Evolutionary conservation across 805 yeast species (phyloP), one percentile per base, ranked within the genome.

Genomic region (Teunomyces aglyptinius): DNA sequence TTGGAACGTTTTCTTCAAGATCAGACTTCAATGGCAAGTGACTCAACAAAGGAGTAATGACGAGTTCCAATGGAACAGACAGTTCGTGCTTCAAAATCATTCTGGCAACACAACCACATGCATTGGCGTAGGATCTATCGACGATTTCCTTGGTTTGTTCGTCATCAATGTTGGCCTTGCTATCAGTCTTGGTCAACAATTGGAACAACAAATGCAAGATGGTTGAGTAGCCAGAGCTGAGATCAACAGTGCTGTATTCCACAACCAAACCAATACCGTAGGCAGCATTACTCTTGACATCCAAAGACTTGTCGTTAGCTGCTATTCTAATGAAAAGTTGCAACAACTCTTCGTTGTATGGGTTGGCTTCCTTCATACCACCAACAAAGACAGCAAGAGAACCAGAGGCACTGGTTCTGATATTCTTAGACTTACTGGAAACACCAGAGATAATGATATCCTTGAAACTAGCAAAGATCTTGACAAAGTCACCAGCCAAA

Each of bases 61-160:
- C 90, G 49, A 78, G 82, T 51, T 66, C 70, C 54, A 89, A 68
- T 49, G 97, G 97, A 55, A 91, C 82, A 31, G 85, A 78, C 32
- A 68, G 70, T 58, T 81, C 82, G 64, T 86, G 79, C 63, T 85
- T 84, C 65, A 88, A 72, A 11, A 87, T 80, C 87, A 94, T 77
- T 70, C 99, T 83, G 13, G 96, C 91, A 48, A 91, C 96, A 78
- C 98, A 94, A 38, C 99, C 99, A 67, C 94, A 86, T 4, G 96
- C 96, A 67, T 94, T 94, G 49, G 98, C 97, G 56, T 81, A 82
- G 5, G 95, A 82, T 72, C 96, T 80, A 70, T 85, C 84, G 57
- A 88, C 80, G 49, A 82, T 85, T 54, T 89, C 96, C 59, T 78
- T 79, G 28, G 88, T 76, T 65, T 86, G 92, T 54, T 85, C 95